Base-by-base conservation (phyloP, 441 rosid species). In the Iberis amara region DNA sequence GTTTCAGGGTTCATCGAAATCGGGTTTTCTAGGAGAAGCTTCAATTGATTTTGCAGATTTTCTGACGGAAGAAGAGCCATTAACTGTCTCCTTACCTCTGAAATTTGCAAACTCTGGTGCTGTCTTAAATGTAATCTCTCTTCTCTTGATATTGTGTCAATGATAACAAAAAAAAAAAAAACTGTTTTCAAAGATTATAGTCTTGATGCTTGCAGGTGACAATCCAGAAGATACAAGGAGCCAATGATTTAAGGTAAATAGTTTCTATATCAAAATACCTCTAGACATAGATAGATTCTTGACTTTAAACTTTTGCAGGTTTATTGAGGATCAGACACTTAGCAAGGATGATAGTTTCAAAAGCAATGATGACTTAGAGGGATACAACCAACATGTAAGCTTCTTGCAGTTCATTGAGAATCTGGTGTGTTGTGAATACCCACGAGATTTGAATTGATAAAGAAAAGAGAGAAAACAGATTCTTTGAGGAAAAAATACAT, bases 21-120 rank as follows among this genome's bases (percentile, higher is more conserved):
- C 85, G 0, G 87, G 91, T n/a, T 83, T 68, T 67, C 83, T 83
- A 5, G 91, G 87, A 43, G 87, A 83, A 73, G 87, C 91, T 58
- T 83, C 85, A 0, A 75, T 81, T 52, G 91, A 83, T 70, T 81
- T 83, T 61, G 85, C 87, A 56, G 91, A 83, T 68, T 81, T 83
- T 65, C 76, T 73, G 0, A 62, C 68, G 8, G 83, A 74, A 70
- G 68, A 62, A 45, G 80, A 79, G 61, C 78, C 87, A 7, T 44
- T 70, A 30, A 79, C 91, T 21, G 71, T 81, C 65, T 75, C 82
- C 6, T 70, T 83, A 52, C 91, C 91, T 31, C 91, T 83, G 11
- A 83, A 79, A 62, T 79, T 81, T 67, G 87, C 91, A 2, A 83
- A 83, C 57, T 83, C 85, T 23, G 91, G 91, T 47, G 82, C 77